Evolutionary conservation across 768 basidiomycete genomes (phyloP).

Genomic region (Leccinellum albellum): DNA sequence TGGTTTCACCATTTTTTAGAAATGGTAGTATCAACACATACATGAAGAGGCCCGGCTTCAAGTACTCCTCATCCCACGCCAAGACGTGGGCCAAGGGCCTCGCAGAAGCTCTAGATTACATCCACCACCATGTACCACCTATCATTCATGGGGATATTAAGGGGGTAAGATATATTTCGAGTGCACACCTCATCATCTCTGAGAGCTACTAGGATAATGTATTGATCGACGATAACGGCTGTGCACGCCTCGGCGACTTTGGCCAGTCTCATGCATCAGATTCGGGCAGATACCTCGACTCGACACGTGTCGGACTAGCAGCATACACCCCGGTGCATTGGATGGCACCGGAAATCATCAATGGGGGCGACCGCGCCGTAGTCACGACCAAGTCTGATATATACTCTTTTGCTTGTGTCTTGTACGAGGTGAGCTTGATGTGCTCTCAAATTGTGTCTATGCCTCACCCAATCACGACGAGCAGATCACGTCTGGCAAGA

Average conservation of each 20-base stretch:
- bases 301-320: conserved; percentile 16
- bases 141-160: conserved; percentile 44
- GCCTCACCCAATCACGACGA: not conserved
- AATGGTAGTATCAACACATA: conserved; percentile 16
- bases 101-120: conserved; percentile 21
- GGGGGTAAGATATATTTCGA: conserved; percentile 21
- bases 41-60: not conserved
- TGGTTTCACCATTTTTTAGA: conserved; percentile 23
- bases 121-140: conserved; percentile 24
- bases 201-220: conserved; percentile 21
- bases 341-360: conserved; percentile 28
- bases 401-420: conserved; percentile 27
- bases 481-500: conserved; percentile 17
- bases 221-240: conserved; percentile 11
- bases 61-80: conserved; percentile 4
- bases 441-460: not conserved
- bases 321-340: conserved; percentile 10
- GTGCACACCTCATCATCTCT: not conserved
- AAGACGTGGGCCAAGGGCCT: conserved; percentile 12
- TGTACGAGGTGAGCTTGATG: conserved; percentile 26
- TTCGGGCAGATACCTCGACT: conserved; percentile 22
- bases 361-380: conserved; percentile 1
- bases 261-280: conserved; percentile 24
- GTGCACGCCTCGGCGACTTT: conserved; percentile 26
- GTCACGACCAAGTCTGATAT: conserved; percentile 19